phyloP scores from a whole-genome alignment of 2,329 filamentous ascomycete species.

The Pezicula radicicola region DNA sequence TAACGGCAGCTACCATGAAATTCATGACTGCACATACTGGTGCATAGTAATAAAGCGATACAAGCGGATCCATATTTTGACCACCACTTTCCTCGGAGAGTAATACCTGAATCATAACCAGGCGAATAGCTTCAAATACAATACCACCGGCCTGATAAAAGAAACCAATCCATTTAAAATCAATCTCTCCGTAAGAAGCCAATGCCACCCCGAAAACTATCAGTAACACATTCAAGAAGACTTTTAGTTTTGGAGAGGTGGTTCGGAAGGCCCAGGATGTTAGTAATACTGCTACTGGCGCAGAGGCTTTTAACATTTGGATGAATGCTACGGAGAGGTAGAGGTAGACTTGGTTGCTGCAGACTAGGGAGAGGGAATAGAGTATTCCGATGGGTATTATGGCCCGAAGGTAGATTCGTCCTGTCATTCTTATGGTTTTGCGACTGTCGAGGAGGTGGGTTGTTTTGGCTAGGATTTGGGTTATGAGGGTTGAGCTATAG shows the following conservation, averaged over 20 bases:
- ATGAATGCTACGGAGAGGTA: slow-evolving; percentile 95
- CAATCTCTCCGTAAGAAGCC: slow-evolving; percentile 90
- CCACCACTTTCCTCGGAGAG: slow-evolving; percentile 65
- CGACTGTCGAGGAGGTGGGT: slow-evolving; percentile 86
- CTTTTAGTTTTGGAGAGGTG: slow-evolving; percentile 76
- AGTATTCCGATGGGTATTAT: slow-evolving; percentile 92
- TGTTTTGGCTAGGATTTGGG: slow-evolving; percentile 84
- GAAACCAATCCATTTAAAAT: slow-evolving; percentile 78
- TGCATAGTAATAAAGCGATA: slow-evolving; percentile 85
- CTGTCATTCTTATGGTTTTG: slow-evolving; percentile 96
- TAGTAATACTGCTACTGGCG: slow-evolving; percentile 85
- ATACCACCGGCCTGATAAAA: slow-evolving; percentile 75
- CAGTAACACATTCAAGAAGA: slow-evolving; percentile 84
- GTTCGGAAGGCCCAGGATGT: slow-evolving; percentile 85
- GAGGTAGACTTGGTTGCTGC: slow-evolving; percentile 89
- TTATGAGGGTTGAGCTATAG: slow-evolving; percentile 72
- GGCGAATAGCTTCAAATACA: slow-evolving; percentile 73
- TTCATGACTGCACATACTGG: slow-evolving; percentile 81
- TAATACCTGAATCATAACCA: slow-evolving; percentile 79
- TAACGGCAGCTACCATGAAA: slow-evolving; percentile 64
- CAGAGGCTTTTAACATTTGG: slow-evolving; percentile 98
- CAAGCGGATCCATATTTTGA: slow-evolving; percentile 88
- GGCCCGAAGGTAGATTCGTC: slow-evolving; percentile 82
- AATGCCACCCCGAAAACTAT: slow-evolving; percentile 93
- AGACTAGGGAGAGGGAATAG: slow-evolving; percentile 92